Evolutionary conservation across 2,329 filamentous ascomycete species (phyloP).

Genomic region (Dothiorella sarmentorum): DNA sequence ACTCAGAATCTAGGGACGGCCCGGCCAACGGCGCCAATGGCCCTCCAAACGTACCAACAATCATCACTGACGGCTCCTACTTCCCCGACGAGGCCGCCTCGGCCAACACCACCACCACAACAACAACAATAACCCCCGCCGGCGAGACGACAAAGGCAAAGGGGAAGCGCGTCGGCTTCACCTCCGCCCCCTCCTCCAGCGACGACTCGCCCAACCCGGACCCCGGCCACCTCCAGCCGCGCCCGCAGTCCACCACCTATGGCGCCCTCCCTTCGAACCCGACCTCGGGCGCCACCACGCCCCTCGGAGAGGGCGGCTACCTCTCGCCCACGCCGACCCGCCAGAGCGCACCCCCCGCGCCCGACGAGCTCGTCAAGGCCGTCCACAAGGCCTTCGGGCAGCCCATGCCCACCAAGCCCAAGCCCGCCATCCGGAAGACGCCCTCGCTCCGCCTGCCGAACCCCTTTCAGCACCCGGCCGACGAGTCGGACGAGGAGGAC

Average conservation of each 20-base stretch:
- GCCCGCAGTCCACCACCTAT: constrained; percentile 4
- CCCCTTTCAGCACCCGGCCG: constrained; percentile 26
- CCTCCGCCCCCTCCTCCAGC: constrained; percentile 5
- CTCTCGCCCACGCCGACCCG: constrained; percentile 6
- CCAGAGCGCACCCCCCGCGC: constrained; percentile 8
- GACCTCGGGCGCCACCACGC: constrained; percentile 15
- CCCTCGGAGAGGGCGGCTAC: constrained; percentile 1
- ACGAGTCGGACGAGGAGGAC: constrained; percentile 35
- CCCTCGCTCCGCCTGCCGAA: constrained; percentile 28
- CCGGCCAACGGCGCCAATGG: background rate
- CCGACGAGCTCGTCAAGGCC: constrained; percentile 34
- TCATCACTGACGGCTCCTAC: constrained; percentile 11
- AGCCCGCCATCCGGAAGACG: constrained; percentile 36
- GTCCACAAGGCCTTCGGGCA: constrained; percentile 34
- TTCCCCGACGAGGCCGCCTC: constrained; percentile 1
- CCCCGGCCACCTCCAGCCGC: background rate
- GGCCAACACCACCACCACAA: background rate
- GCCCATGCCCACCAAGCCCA: constrained; percentile 34
- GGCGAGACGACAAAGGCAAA: background rate
- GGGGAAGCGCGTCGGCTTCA: constrained; percentile 18
- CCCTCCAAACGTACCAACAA: background rate
- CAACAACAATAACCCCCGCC: no score
- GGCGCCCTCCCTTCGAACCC: constrained; percentile 6
- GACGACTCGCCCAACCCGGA: constrained; percentile 3
- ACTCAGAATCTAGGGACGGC: constrained; percentile 7